Percentiles rank a stretch among this genome's conserved stretches.
Evolutionary conservation across 495 filamentous ascomycete genomes (phyloP).

Genomic region (Thermochaetoides thermophila): DNA sequence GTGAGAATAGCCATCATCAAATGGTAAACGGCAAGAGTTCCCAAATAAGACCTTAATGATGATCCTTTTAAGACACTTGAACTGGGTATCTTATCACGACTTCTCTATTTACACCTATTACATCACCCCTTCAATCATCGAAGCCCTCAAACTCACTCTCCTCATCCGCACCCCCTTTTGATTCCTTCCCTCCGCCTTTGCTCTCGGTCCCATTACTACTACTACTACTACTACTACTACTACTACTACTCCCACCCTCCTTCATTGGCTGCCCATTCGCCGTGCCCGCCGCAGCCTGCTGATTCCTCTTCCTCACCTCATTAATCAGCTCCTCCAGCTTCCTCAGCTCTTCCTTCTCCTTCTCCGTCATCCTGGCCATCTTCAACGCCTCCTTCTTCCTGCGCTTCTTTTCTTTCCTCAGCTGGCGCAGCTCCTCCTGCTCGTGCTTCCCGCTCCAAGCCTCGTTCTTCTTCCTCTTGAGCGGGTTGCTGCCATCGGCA

Average conservation of each 20-base stretch:
- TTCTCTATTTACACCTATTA: neutral
- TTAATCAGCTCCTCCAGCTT: slow-evolving; percentile 62
- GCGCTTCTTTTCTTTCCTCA: slow-evolving; percentile 59
- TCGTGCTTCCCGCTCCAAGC: slow-evolving; percentile 82
- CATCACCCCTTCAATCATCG: slow-evolving; percentile 13
- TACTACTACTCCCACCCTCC: neutral
- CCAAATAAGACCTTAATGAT: too few species aligned
- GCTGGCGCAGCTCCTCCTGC: slow-evolving; percentile 46
- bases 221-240: neutral
- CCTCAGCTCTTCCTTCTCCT: slow-evolving; percentile 51
- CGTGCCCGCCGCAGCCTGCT: slow-evolving; percentile 31
- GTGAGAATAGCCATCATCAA: too few species aligned
- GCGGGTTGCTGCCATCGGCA: slow-evolving; percentile 11
- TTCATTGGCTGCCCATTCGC: neutral
- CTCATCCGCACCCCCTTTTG: slow-evolving; percentile 15
- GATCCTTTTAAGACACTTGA: too few species aligned
- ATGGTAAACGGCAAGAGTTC: too few species aligned
- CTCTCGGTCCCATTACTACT: slow-evolving; percentile 35
- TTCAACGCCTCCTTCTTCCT: slow-evolving; percentile 54
- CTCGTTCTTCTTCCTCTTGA: slow-evolving; percentile 39
- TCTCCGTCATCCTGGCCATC: slow-evolving; percentile 53
- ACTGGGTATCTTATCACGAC: neutral
- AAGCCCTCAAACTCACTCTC: slow-evolving; percentile 35
- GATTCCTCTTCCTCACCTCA: slow-evolving; percentile 44
- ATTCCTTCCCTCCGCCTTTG: slow-evolving; percentile 26